Base-by-base conservation (phyloP, 2,329 filamentous ascomycete species). In the Aspergillus latus region DNA sequence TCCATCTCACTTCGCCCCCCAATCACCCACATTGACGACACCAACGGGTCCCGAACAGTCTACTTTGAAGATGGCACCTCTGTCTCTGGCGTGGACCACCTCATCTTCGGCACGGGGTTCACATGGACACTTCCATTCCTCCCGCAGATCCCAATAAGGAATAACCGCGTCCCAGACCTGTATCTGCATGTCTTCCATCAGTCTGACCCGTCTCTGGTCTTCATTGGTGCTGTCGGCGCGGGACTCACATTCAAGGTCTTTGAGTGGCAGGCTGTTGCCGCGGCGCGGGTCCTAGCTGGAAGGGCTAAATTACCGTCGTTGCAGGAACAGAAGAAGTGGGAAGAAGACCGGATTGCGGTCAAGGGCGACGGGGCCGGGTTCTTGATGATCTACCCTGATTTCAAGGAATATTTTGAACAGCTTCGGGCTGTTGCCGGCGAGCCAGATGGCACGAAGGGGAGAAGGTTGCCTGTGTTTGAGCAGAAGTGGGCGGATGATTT, bases 61-160 rank as follows among this genome's bases (percentile, higher is more conserved):
- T 54, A 70, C 40, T 83, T 88, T 47, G 73, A 78, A 34, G 82
- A 88, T 59, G 84, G 84, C 1, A 78, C 74, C 1, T 73, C 66
- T 0, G 74, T 85, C 5, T 60, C 74, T 0, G 74, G 81, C 15
- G 81, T 88, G 11, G 86, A 89, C 66, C 67, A 82, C 62, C 76
- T 89, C 59, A 81, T 89, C 60, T 86, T 88, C 57, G 85, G 84
- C 21, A 89, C 86, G 0, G 86, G 86, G 0, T 88, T 87, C 67
- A 80, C 76, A 28, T 88, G 84, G 84, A 84, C 82, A 0, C 66
- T 88, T 0, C 85, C 84, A 0, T 88, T 87, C 64, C 66, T 87
- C 0, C 82, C 82, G 0, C 65, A 77, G 1, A 74, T 87, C 0
- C 28, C 62, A 6, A 69, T 66, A 2, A 59, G 64, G 9, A 73